Percentiles rank a stretch among this genome's conserved stretches.
Evolutionary conservation across 257 asterid genomes (phyloP).

Genomic region (Coffea canephora): DNA sequence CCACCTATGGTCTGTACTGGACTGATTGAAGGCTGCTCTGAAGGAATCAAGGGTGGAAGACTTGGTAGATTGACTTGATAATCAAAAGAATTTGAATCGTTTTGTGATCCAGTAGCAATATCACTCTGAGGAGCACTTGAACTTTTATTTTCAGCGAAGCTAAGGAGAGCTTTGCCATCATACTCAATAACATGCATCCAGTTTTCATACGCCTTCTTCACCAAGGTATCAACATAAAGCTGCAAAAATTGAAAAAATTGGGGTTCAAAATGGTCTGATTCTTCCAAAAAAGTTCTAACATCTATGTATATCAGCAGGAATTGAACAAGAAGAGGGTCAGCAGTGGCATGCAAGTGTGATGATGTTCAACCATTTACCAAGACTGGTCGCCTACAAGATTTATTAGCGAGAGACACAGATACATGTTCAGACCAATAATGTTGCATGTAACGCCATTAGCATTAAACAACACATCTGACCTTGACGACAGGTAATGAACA

Average conservation of each 20-base stretch:
- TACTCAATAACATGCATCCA: constrained; percentile 88
- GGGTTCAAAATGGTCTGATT: neutral
- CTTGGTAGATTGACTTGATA: constrained; percentile 48
- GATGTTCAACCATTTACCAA: neutral
- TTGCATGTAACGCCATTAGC: neutral
- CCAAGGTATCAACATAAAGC: constrained; percentile 77
- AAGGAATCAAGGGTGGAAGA: constrained; percentile 56
- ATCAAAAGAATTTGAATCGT: constrained; percentile 50
- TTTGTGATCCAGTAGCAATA: constrained; percentile 39
- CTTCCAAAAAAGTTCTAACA: neutral
- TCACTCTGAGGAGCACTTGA: constrained; percentile 42
- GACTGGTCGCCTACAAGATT: neutral
- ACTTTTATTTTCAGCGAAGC: constrained; percentile 45
- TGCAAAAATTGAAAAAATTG: constrained; percentile 33
- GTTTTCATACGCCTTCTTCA: constrained; percentile 89
- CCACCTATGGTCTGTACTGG: constrained; percentile 63
- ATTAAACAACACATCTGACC: neutral
- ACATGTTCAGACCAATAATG: neutral
- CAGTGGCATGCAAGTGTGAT: neutral
- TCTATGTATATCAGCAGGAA: neutral
- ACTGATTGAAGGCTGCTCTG: constrained; percentile 49
- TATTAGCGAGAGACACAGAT: neutral
- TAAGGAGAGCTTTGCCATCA: constrained; percentile 81
- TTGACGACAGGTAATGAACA: neutral
- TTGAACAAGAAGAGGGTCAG: neutral